Percentiles rank a stretch among this genome's conserved stretches.
phyloP scores from a whole-genome alignment of 164 flowering plant species.

The Stephania yunnanensis region DNA sequence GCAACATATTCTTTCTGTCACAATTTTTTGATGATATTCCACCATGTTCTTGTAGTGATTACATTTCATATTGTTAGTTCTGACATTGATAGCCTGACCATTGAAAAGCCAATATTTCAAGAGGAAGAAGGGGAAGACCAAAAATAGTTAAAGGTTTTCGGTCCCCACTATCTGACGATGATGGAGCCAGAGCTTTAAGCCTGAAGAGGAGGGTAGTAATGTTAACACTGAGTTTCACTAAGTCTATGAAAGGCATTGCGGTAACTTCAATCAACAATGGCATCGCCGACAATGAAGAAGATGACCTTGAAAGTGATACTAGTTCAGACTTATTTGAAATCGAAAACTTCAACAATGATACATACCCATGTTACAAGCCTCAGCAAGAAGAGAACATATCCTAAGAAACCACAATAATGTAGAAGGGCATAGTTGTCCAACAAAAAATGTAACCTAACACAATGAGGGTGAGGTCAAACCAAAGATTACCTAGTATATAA shows the following conservation, averaged over 20 bases:
- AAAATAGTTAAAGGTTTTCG: slow-evolving; percentile 50
- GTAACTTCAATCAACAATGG: slow-evolving; percentile 3
- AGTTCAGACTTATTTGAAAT: slow-evolving; percentile 92
- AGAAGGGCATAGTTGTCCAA: no score
- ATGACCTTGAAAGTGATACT: slow-evolving; percentile 47
- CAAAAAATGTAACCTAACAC: no score
- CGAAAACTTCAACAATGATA: slow-evolving; percentile 39
- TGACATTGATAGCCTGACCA: slow-evolving; percentile 8
- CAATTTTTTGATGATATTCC: no score
- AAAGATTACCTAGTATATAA: no score
- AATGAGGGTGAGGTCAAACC: no score
- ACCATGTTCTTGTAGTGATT: no score
- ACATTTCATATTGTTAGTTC: slow-evolving; percentile 23
- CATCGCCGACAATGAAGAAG: slow-evolving; percentile 11
- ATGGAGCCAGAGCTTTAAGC: slow-evolving; percentile 23
- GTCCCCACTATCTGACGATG: slow-evolving; percentile 29
- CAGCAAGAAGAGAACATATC: slow-evolving; percentile 27
- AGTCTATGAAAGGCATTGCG: slow-evolving; percentile 21
- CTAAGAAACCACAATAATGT: no score
- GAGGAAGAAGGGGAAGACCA: slow-evolving; percentile 20
- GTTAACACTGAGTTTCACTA: slow-evolving; percentile 34
- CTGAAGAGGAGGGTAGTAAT: slow-evolving; percentile 30
- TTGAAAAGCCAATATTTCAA: slow-evolving; percentile 8
- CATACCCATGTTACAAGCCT: slow-evolving; percentile 30
- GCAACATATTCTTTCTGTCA: no score